Conservation (phyloP, 2,329 filamentous ascomycete species). For the Venturia aucupariae region DNA sequence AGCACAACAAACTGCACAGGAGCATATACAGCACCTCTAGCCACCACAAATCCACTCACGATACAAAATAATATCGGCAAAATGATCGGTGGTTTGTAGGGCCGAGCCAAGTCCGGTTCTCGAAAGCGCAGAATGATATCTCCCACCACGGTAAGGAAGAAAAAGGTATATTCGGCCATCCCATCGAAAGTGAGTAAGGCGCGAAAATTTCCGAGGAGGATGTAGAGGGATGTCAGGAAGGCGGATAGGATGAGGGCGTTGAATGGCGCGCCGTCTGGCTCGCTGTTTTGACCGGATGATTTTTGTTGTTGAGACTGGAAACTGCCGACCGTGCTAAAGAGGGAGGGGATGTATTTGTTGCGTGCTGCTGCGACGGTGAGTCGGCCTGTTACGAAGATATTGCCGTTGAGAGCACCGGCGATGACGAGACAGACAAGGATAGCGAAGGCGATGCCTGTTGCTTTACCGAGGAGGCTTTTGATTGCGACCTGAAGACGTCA, state of each 20-base stretch:
- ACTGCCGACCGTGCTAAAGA: constrained; percentile 24
- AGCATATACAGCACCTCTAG: constrained; percentile 50
- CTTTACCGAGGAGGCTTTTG: constrained; percentile 41
- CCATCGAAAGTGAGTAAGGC: constrained; percentile 53
- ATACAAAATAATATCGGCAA: constrained; percentile 46
- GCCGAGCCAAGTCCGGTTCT: constrained; percentile 45
- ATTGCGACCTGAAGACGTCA: constrained; percentile 45
- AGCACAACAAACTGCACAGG: constrained; percentile 45
- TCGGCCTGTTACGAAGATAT: constrained; percentile 53
- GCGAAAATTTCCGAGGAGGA: constrained; percentile 52
- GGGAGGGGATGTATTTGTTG: constrained; percentile 26
- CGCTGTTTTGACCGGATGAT: background rate
- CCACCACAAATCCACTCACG: constrained; percentile 52
- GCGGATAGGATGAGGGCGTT: constrained; percentile 46
- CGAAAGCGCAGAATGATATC: constrained; percentile 47
- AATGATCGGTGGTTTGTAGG: constrained; percentile 45
- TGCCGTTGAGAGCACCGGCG: constrained; percentile 52
- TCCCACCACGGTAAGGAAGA: constrained; percentile 53
- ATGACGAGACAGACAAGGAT: constrained; percentile 52
- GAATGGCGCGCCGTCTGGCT: constrained; percentile 24
- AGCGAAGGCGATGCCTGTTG: constrained; percentile 46
- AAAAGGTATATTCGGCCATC: constrained; percentile 51
- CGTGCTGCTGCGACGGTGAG: constrained; percentile 49
- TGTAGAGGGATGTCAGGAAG: constrained; percentile 46
- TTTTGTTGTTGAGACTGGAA: background rate